Evolutionary conservation across 2,329 filamentous ascomycete genomes (phyloP), one percentile per base, ranked within the genome.

Genomic region (Colletotrichum nymphaeae): DNA sequence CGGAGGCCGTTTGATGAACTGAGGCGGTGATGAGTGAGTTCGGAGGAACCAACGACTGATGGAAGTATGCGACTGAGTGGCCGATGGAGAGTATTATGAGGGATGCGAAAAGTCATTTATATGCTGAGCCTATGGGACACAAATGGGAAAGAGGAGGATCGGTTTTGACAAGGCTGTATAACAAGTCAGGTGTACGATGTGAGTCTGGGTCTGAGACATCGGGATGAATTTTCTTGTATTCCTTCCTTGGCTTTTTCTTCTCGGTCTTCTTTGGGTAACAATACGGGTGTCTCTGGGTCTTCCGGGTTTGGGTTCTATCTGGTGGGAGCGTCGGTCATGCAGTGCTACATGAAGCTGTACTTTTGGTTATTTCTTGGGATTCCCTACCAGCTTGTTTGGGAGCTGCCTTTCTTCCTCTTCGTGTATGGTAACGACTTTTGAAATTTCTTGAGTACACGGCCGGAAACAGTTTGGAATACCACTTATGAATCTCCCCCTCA

Each of bases 1-100:
- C 59, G 74, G 74, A 8, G 74, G 74, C 22, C 73, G 68, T 57
- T 16, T 73, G 35, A 75, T 75, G 74, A 72, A 73, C 42, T 75
- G 46, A 69, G 7, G 8, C 14, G 57, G 14, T 14, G 35, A 28
- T 55, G 56, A 67, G 46, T 7, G 30, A 49, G 42, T 49, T 6
- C 37, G 26, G 64, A 56, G 30, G 7, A 26, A 55, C 35, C 12
- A 5, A 53, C 52, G 42, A 11, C 37, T 52, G 24, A 62, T 24
- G 32, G 32, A 35, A 5, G 32, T 35, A 35, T 35, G 32, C 32
- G 32, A 12, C 32, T 35, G 32, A 35, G 32, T 35, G 4, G 32
- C 37, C 22, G 30, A 55, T 9, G 16, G 24, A 42, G 14, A 42
- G 16, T 26, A 14, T 24, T 22, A 19, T 28, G 22, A 26, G 5